phyloP scores from a whole-genome alignment of 805 yeast genomes.

The Wickerhamomyces bisporus region DNA sequence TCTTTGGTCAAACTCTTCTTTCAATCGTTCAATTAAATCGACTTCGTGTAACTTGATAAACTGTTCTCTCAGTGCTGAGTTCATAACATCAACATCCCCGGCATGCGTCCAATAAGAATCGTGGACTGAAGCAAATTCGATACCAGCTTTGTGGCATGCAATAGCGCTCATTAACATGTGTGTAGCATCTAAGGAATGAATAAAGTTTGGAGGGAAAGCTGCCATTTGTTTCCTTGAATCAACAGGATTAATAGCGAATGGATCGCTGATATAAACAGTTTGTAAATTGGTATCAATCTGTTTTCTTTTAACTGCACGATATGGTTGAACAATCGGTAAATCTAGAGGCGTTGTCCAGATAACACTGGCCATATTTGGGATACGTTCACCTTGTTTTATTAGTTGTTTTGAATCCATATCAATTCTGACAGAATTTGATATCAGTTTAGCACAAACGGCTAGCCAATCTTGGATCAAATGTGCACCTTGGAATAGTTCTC shows the following conservation, averaged over 20 bases:
- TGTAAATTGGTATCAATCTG: constrained; percentile 81
- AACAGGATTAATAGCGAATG: constrained; percentile 77
- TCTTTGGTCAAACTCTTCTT: constrained; percentile 75
- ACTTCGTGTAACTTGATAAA: constrained; percentile 74
- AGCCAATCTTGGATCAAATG: constrained; percentile 96
- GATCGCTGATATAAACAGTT: constrained; percentile 81
- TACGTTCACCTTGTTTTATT: constrained; percentile 39
- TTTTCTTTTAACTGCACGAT: constrained; percentile 60
- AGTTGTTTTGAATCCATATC: constrained; percentile 46
- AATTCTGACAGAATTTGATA: constrained; percentile 70
- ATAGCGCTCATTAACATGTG: constrained; percentile 91
- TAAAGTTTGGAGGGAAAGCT: constrained; percentile 93
- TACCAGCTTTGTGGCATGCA: constrained; percentile 57
- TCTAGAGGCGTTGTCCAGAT: constrained; percentile 98
- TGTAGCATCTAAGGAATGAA: constrained; percentile 93
- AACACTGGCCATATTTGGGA: constrained; percentile 75
- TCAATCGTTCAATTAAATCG: constrained; percentile 64
- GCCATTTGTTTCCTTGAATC: constrained; percentile 85
- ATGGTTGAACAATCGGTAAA: constrained; percentile 95
- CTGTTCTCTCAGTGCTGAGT: constrained; percentile 61
- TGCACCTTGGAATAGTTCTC: constrained; percentile 86
- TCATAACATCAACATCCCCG: constrained; percentile 70
- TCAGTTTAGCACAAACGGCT: constrained; percentile 76
- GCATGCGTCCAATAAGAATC: constrained; percentile 99
- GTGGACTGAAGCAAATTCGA: constrained; percentile 91